These are phyloP conservation scores for Cutaneotrichosporon sp. DNA, from an alignment of 1,284 basidiomycete species.

Conservation along the genomic window DNA sequence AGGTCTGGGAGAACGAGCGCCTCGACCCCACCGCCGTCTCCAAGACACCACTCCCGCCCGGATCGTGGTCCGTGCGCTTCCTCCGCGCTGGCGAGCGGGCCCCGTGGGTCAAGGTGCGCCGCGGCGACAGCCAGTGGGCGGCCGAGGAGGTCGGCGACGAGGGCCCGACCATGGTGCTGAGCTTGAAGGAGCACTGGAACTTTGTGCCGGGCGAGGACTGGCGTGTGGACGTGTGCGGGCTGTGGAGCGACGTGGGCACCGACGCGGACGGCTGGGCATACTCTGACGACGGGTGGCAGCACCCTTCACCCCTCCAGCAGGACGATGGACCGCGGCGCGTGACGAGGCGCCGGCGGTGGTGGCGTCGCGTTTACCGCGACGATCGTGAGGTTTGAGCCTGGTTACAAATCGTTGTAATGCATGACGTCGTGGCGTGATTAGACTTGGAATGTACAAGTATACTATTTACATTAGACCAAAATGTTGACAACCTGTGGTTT, in stretches of 20 bases:
- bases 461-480: too few species aligned
- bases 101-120: constrained; percentile 43
- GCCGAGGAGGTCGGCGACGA: constrained; percentile 30
- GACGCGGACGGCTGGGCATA: constrained; percentile 53
- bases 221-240: constrained; percentile 47
- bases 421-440: neutral
- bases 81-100: constrained; percentile 45
- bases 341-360: constrained; percentile 26
- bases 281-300: constrained; percentile 50
- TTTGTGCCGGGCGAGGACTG: constrained; percentile 52
- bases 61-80: constrained; percentile 36
- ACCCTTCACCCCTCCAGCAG: constrained; percentile 9
- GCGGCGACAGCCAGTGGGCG: constrained; percentile 22
- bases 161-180: constrained; percentile 35
- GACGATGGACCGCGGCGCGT: constrained; percentile 11
- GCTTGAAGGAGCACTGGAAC: constrained; percentile 45
- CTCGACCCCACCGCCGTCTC: constrained; percentile 42
- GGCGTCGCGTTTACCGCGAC: constrained; percentile 18
- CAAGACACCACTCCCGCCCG: constrained; percentile 23
- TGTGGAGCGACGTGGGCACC: constrained; percentile 45
- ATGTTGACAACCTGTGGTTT: too few species aligned
- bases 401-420: neutral
- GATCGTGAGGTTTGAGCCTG: too few species aligned
- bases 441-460: neutral
- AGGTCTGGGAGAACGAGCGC: constrained; percentile 54